Evolutionary conservation across 352 stramenopile species (phyloP).

Genomic region (Phytophthora sp.): DNA sequence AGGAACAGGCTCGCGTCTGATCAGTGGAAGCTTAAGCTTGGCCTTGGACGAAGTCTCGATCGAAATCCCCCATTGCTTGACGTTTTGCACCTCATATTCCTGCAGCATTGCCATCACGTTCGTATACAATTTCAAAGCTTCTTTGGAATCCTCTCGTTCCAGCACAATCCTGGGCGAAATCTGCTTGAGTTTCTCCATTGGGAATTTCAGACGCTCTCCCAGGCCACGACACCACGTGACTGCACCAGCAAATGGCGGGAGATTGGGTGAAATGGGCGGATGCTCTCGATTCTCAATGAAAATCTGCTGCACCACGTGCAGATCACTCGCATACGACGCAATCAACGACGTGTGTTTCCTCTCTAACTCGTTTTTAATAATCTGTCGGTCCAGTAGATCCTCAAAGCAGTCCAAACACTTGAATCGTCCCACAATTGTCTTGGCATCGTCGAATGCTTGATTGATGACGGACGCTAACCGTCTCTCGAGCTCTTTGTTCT

Average conservation of each 20-base stretch:
- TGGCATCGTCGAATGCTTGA: constrained; percentile 93
- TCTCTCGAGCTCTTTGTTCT: constrained; percentile 90
- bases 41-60: constrained; percentile 83
- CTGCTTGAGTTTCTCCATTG: constrained; percentile 88
- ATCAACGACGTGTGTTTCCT: constrained; percentile 86
- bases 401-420: constrained; percentile 94
- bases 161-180: constrained; percentile 83
- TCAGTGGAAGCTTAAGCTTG: constrained; percentile 89
- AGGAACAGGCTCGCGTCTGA: constrained; percentile 55
- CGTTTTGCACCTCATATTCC: constrained; percentile 84
- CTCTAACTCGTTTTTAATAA: constrained; percentile 91
- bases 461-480: constrained; percentile 89
- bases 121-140: constrained; percentile 91
- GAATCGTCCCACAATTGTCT: constrained; percentile 86
- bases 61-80: constrained; percentile 81
- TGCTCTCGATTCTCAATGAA: constrained; percentile 89
- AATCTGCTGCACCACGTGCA: constrained; percentile 88
- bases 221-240: constrained; percentile 92
- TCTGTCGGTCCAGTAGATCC: constrained; percentile 81
- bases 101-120: constrained; percentile 86
- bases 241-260: constrained; percentile 90
- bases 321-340: constrained; percentile 77
- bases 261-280: constrained; percentile 88
- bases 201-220: constrained; percentile 85
- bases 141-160: constrained; percentile 90